Evolutionary conservation across 768 basidiomycete genomes (phyloP), one percentile per base, ranked within the genome.

Genomic region (Lentinula sp.): DNA sequence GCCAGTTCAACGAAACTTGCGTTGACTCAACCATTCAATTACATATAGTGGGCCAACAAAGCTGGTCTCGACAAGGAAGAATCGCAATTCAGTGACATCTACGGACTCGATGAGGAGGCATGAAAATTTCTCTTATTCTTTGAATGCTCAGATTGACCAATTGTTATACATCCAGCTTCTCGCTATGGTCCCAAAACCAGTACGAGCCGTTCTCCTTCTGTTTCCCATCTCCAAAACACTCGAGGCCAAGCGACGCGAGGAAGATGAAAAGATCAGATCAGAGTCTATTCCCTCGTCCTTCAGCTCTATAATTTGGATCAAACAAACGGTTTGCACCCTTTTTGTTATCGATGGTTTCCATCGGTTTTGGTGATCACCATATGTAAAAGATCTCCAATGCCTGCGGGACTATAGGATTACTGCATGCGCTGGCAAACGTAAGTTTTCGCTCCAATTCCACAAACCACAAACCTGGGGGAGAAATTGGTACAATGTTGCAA

Each of bases 391-490:
- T 93, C 60, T 71, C 78, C 4, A 94, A 94, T 66, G 92, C 93
- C 0, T 94, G 93, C 67, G 93, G 93, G 3, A 93, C 93, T 0
- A 94, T 95, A 70, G 93, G 87, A 0, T 78, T 95, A 16, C 78
- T 95, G 5, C 93, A 95, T 66, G 84, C 91, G 9, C 73, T 97
- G 48, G 83, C 85, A 21, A 97, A 98, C 69, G 89, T 93, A 62
- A 64, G 83, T 70, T 15, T 61, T 13, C 1, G 23, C 4, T 54
- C 11, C 5, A 35, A 34, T 28, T 3, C 28, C 3, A 28, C 28
- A 4, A 16, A 4, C 0, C 4, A 10, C 0, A 28, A 31, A 11
- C 13, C 10, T 50, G 4, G 7, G 8, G 3, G 28, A 28, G 28
- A 28, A 28, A 28, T 28, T 28, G 3, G 28, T 4, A 28, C 28